These are phyloP conservation scores for Toxoplasma gondii DNA, from an alignment of 169 alveolate genomes.

Conservation along the genomic window DNA sequence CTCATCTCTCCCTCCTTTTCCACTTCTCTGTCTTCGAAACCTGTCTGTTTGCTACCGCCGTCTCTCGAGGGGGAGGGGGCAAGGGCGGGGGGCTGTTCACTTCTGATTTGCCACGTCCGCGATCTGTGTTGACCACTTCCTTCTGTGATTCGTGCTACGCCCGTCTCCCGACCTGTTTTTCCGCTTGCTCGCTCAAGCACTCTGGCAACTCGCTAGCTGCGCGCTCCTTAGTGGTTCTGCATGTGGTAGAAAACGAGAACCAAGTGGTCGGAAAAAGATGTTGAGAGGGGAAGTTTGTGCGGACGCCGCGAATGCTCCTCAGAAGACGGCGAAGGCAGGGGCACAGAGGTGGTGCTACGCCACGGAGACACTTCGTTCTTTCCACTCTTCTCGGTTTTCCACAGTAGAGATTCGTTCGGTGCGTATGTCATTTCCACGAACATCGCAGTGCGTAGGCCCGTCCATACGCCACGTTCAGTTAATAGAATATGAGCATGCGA, in stretches of 20 bases:
- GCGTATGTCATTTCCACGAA: too few relatives aligned
- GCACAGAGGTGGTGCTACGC: neutral
- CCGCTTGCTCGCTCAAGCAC: neutral
- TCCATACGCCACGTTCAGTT: too few relatives aligned
- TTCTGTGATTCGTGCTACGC: neutral
- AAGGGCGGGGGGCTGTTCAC: neutral
- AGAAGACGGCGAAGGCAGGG: neutral
- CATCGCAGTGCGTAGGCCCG: too few relatives aligned
- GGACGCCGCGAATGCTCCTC: neutral
- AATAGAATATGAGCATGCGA: too few relatives aligned
- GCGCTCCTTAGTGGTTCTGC: neutral
- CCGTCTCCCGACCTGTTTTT: neutral
- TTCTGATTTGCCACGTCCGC: neutral
- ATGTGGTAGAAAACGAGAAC: neutral
- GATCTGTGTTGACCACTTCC: neutral
- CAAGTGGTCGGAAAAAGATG: neutral
- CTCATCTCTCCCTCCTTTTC: neutral
- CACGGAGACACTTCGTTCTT: neutral
- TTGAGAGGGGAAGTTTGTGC: neutral
- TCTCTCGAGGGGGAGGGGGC: neutral
- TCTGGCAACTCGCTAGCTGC: slow-evolving; percentile 32
- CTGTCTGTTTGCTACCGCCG: neutral
- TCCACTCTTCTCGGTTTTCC: too few relatives aligned
- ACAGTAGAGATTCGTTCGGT: too few relatives aligned
- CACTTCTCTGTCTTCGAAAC: neutral